Conservation (phyloP, 75 land plant species). For the Gnetum montanum region DNA sequence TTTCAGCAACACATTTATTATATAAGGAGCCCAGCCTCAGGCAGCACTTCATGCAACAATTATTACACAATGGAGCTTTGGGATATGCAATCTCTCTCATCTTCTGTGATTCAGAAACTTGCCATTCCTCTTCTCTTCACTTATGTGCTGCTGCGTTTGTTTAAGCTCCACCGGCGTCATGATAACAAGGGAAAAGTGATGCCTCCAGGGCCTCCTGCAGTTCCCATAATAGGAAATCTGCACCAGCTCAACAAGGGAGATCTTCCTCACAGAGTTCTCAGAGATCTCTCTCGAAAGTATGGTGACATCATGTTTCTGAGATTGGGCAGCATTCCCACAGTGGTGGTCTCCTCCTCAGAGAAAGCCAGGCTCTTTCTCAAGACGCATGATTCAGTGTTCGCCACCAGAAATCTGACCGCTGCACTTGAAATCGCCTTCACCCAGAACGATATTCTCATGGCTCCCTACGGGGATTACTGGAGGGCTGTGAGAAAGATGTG, state of each 20-base stretch:
- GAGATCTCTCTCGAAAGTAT: constrained; percentile 1
- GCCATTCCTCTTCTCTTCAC: no score
- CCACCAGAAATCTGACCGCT: background rate
- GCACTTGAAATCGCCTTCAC: background rate
- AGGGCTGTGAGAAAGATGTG: background rate
- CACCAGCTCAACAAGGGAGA: constrained; percentile 2
- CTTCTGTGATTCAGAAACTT: no score
- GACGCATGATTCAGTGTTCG: constrained; percentile 9
- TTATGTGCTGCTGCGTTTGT: no score
- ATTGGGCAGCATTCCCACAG: constrained; percentile 10
- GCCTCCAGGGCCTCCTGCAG: constrained; percentile 6
- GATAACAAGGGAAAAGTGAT: no score
- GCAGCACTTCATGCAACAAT: no score
- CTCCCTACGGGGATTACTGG: constrained; percentile 1
- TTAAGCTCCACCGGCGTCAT: no score
- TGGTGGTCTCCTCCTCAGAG: constrained; percentile 4
- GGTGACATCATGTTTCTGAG: constrained; percentile 13
- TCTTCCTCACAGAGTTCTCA: constrained; percentile 6
- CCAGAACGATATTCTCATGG: background rate
- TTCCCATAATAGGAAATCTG: constrained; percentile 11
- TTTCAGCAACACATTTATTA: no score
- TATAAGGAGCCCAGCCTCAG: no score
- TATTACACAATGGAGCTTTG: no score
- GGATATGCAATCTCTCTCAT: no score
- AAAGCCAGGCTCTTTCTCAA: constrained; percentile 5